A percentile compares a stretch with the other conserved stretches of the same genome.
phyloP scores from a whole-genome alignment of 192 early-diverging fungal species.

The Phycomyces blakesleeanus region DNA sequence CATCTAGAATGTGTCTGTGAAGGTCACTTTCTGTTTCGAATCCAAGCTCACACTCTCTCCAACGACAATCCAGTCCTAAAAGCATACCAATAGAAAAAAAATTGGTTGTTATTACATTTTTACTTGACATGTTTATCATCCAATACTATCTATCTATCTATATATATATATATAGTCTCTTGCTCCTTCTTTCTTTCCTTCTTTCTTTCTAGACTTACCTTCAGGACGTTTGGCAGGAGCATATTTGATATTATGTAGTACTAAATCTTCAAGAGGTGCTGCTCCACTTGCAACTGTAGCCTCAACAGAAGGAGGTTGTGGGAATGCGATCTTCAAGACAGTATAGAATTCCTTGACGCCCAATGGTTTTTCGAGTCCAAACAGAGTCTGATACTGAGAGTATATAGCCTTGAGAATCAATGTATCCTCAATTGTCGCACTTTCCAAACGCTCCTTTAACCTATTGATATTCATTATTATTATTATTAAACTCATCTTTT shows the following conservation, averaged over 20 bases:
- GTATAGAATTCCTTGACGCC: conserved; percentile 31
- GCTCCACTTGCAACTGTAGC: conserved; percentile 8
- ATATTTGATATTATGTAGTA: conserved; percentile 24
- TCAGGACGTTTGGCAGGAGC: conserved; percentile 15
- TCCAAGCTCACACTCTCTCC: conserved; percentile 40
- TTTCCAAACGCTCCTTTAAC: conserved; percentile 46
- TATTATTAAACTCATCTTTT: no score
- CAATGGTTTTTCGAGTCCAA: conserved; percentile 33
- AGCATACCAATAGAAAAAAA: neutral
- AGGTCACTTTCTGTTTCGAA: conserved; percentile 38
- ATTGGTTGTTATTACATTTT: neutral
- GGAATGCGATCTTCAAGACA: conserved; percentile 33
- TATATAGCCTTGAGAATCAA: conserved; percentile 38
- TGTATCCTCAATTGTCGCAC: conserved; percentile 30
- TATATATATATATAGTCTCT: neutral
- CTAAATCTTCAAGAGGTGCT: conserved; percentile 10
- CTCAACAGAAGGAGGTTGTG: conserved; percentile 22
- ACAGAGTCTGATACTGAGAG: conserved; percentile 41
- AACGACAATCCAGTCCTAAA: conserved; percentile 34
- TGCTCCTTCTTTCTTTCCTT: neutral
- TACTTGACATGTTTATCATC: neutral
- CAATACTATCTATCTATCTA: no score
- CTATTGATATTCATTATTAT: conserved; percentile 23
- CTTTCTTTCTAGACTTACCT: conserved; percentile 4
- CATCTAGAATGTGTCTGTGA: conserved; percentile 43